Base-by-base conservation (phyloP, 768 basidiomycete species). In the Xanthoconium stramineum region DNA sequence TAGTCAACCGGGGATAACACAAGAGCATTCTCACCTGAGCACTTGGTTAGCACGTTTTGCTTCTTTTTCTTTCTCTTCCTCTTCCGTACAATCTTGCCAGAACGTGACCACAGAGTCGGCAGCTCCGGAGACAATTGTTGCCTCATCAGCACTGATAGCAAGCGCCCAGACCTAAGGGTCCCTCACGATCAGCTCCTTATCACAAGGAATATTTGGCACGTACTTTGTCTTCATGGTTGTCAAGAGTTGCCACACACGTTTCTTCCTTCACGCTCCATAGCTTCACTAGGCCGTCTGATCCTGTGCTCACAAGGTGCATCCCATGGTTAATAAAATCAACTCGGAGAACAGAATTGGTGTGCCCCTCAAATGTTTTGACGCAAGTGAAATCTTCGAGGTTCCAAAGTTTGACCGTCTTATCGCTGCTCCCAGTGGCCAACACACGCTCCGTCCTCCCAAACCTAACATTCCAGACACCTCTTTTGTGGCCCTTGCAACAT, bases 221-320 rank as follows among this genome's bases (percentile, higher is more conserved):
- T 57, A 90, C 95, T 81, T 98, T 98, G 60, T 98, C 96, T 70
- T 97, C 93, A 64, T 99, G 97, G 65, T 96, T 96, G 71, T 99
- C 97, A 71, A 99, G 75, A 6, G 96, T 98, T 17, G 85, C 76
- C 8, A 83, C 76, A 63, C 95, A 98, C 63, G 90, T 84, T 68
- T 98, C 97, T 50, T 91, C 86, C 64, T 82, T 81, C 51, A 96
- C 80, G 71, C 89, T 93, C 97, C 97, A 99, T 29, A 99, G 60
- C 74, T 98, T 99, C 58, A 98, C 90, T 42, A 99, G 74, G 35
- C 97, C 97, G 69, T 99, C 97, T 15, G 94, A 93, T 11, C 90
- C 93, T 15, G 91, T 78, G 57, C 91, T 96, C 46, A 94, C 88
- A 39, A 99, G 75, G 74, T 97, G 94, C 79, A 83, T 79, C 17